A percentile compares a stretch with the other conserved stretches of the same genome.
Conservation (phyloP, 768 basidiomycete genomes). For the Pisolithus marmoratus region DNA sequence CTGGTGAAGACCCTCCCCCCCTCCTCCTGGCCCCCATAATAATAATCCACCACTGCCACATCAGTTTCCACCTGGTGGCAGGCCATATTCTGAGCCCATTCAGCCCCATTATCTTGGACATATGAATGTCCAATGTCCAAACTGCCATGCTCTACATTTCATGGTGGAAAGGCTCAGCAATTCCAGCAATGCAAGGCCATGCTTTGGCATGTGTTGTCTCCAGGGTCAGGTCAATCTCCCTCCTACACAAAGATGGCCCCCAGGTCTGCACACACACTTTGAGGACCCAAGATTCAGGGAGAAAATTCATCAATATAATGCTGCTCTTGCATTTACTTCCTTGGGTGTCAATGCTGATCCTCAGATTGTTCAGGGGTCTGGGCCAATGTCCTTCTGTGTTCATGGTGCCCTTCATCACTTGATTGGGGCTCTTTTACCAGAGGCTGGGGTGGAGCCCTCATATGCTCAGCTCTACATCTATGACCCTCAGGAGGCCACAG, state of each 20-base stretch:
- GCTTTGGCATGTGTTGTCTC: conserved; percentile 25
- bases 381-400: conserved; percentile 17
- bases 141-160: conserved; percentile 18
- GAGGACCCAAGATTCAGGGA: conserved; percentile 18
- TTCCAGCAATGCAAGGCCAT: neutral
- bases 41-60: neutral
- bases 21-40: neutral
- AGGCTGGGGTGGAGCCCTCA: conserved; percentile 8
- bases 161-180: conserved; percentile 5
- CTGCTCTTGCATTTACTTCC: conserved; percentile 37
- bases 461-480: conserved; percentile 38
- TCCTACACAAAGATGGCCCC: conserved; percentile 8
- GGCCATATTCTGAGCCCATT: conserved; percentile 10
- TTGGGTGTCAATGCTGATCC: conserved; percentile 29
- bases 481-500: conserved; percentile 17
- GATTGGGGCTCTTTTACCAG: conserved; percentile 26
- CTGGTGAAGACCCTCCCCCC: neutral
- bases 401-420: conserved; percentile 31
- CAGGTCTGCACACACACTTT: conserved; percentile 6
- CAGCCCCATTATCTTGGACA: neutral
- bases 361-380: conserved; percentile 9
- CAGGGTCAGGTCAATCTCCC: conserved; percentile 20
- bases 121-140: conserved; percentile 5
- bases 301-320: conserved; percentile 35
- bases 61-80: conserved; percentile 1